These are phyloP conservation scores for Colletotrichum godetiae DNA, from an alignment of 2,329 filamentous ascomycete genomes.

Conservation along the genomic window DNA sequence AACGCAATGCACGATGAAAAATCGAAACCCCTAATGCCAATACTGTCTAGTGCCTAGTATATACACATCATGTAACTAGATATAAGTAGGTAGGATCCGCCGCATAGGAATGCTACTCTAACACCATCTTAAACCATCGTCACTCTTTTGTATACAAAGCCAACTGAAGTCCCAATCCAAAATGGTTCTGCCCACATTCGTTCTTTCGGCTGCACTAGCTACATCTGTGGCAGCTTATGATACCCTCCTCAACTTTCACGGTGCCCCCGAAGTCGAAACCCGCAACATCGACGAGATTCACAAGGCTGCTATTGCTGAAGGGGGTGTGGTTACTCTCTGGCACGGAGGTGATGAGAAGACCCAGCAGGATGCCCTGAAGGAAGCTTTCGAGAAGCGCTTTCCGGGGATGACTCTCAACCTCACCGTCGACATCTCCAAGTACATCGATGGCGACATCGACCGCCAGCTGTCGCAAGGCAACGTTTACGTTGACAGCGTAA, in stretches of 20 bases:
- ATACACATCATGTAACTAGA: background rate
- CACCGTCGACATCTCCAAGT: constrained; percentile 67
- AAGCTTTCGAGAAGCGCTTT: constrained; percentile 58
- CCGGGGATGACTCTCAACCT: constrained; percentile 63
- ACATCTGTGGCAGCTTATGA: constrained; percentile 6
- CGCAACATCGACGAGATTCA: constrained; percentile 62
- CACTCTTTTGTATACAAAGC: background rate
- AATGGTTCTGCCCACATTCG: background rate
- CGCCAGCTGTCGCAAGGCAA: constrained; percentile 52
- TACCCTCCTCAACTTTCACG: constrained; percentile 27
- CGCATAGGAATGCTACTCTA: background rate
- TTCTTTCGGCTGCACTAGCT: background rate
- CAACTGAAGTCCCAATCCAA: background rate
- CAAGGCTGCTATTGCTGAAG: constrained; percentile 59
- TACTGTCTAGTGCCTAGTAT: background rate
- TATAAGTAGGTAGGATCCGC: background rate
- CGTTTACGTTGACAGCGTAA: constrained; percentile 57
- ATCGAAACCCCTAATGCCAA: background rate
- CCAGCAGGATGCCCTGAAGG: constrained; percentile 53
- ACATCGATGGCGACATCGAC: constrained; percentile 61
- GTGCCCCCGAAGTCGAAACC: constrained; percentile 49
- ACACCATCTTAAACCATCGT: background rate
- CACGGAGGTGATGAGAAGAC: constrained; percentile 59
- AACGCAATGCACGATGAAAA: background rate
- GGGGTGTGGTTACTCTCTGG: constrained; percentile 57